These are phyloP conservation scores for Tricholomella constricta DNA, from an alignment of 768 basidiomycete genomes.

Conservation along the genomic window DNA sequence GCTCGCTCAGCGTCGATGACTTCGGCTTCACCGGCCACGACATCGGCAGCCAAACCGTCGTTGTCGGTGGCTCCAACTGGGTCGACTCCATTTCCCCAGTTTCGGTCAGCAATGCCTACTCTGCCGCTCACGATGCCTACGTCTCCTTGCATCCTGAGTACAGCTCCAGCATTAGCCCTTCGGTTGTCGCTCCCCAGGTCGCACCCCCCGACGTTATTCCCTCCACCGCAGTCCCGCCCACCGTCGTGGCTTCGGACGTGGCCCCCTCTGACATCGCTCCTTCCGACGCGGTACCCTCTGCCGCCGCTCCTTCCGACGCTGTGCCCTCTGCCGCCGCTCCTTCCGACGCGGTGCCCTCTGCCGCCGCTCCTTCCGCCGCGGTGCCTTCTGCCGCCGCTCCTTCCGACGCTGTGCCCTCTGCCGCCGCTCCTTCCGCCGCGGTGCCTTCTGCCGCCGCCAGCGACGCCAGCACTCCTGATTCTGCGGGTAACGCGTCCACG, in stretches of 20 bases:
- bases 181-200: not conserved
- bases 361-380: too few species aligned
- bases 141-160: slow-evolving; percentile 10
- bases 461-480: not conserved
- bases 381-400: too few species aligned
- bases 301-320: too few species aligned
- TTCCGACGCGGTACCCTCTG: too few species aligned
- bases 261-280: not conserved
- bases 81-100: slow-evolving; percentile 23
- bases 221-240: not conserved
- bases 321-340: too few species aligned
- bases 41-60: slow-evolving; percentile 28
- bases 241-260: not conserved
- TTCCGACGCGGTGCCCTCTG: too few species aligned
- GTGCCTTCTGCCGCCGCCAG: too few species aligned
- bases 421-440: too few species aligned
- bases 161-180: not conserved
- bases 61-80: slow-evolving; percentile 30
- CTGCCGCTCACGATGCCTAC: slow-evolving; percentile 17
- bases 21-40: slow-evolving; percentile 35
- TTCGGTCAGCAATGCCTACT: slow-evolving; percentile 24
- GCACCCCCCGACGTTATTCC: not conserved
- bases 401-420: too few species aligned
- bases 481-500: too few species aligned
- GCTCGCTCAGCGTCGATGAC: slow-evolving; percentile 29